These are phyloP conservation scores for Termitomyces sp. DNA, from an alignment of 768 basidiomycete genomes.

Conservation along the genomic window DNA sequence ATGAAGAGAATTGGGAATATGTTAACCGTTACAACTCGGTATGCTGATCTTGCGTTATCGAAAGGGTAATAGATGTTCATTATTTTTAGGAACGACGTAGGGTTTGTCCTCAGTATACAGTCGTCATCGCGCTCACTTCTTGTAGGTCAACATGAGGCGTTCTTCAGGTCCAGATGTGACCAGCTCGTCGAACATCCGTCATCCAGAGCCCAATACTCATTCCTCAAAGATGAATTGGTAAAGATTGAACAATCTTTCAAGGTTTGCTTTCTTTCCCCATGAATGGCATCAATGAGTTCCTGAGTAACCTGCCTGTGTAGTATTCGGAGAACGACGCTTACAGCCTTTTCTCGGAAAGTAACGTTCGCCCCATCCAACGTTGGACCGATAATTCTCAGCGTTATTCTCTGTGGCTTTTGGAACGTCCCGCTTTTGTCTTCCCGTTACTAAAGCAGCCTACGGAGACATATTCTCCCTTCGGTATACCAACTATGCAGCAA, in stretches of 20 bases:
- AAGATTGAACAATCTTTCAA: slow-evolving; percentile 89
- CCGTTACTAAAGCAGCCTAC: slow-evolving; percentile 48
- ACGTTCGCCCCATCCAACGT: slow-evolving; percentile 80
- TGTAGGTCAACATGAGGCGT: slow-evolving; percentile 81
- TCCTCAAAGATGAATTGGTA: slow-evolving; percentile 72
- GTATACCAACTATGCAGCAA: slow-evolving; percentile 69
- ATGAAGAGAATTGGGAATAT: slow-evolving; percentile 74
- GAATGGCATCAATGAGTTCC: background rate
- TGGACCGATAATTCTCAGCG: slow-evolving; percentile 74
- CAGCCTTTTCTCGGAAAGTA: slow-evolving; percentile 65
- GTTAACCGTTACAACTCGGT: slow-evolving; percentile 50
- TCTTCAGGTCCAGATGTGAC: slow-evolving; percentile 60
- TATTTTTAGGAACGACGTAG: slow-evolving; percentile 17
- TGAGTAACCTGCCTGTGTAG: slow-evolving; percentile 33
- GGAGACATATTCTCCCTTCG: slow-evolving; percentile 44
- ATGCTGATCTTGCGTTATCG: slow-evolving; percentile 16
- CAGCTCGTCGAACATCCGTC: slow-evolving; percentile 57
- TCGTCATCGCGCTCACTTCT: background rate
- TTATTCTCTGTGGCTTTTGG: slow-evolving; percentile 89
- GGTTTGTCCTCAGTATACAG: background rate
- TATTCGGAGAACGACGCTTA: slow-evolving; percentile 75
- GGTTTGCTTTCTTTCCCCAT: slow-evolving; percentile 39
- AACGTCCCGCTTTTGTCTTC: slow-evolving; percentile 81
- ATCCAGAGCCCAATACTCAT: slow-evolving; percentile 39
- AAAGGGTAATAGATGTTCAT: background rate